Base-by-base conservation (phyloP, 495 filamentous ascomycete species). In the Talaromyces trachyspermus region DNA sequence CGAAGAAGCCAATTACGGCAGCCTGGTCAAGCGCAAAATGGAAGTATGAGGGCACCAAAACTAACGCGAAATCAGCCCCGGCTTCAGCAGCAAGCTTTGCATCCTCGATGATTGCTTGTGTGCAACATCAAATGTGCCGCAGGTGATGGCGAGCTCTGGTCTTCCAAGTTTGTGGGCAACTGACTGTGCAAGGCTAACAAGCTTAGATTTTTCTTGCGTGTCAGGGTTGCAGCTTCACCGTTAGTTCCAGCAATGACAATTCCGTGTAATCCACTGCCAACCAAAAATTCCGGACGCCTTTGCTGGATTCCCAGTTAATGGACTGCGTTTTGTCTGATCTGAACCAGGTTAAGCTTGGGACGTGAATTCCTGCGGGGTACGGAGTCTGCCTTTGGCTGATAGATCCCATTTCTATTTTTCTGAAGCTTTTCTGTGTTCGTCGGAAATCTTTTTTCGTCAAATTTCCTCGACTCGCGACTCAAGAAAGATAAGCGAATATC, bases 41-140 rank as follows among this genome's bases (percentile, higher is more conserved):
- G 66, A 87, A 92, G 62, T 89, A 91, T 5, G 76, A 75, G n/a
- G 87, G 86, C 19, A 84, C 83, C 6, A 91, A 75, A n/a, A 91
- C 65, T 46, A 92, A 74, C 5, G 79, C 85, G 63, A 84, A 85
- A 50, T 86, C 83, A 50, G 82, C 86, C 14, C 86, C 86, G 23
- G 82, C 84, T 46, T 89, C 83, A 15, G 72, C 73, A 58, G 85
- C 87, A 22, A 85, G 68, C 55, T 83, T 73, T 53, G 88, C 70
- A 7, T 82, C 83, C 62, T 88, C 85, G 41, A 79, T 76, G 23
- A 79, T 80, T 1, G 81, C 84, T 60, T 86, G 84, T 15, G 81
- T 75, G 38, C 81, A 80, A 57, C 84, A 26, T 86, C 85, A 24
- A 84, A 86, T 51, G 89, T 81, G 39, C 39, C 39, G 20, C 39